Percentiles rank a stretch among this genome's conserved stretches.
phyloP scores from a whole-genome alignment of 305 asterid genomes.

The Ilex paraguariensis region DNA sequence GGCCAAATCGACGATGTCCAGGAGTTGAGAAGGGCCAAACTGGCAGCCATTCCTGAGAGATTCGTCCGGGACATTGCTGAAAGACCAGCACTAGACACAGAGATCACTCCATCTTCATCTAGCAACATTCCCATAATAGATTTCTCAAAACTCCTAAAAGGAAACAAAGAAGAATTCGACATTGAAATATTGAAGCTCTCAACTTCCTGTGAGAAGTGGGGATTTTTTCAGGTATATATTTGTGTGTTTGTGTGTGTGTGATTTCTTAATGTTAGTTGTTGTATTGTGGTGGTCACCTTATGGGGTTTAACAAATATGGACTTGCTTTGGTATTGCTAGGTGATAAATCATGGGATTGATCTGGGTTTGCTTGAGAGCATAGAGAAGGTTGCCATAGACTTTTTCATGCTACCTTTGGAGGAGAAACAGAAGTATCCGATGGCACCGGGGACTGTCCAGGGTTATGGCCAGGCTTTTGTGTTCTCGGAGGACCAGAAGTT shows the following conservation, averaged over 20 bases:
- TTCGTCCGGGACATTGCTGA: constrained; percentile 63
- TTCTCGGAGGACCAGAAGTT: constrained; percentile 91
- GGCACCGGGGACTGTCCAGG: constrained; percentile 90
- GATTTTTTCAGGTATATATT: constrained; percentile 77
- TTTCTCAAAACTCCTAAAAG: constrained; percentile 50
- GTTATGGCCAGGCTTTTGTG: constrained; percentile 93
- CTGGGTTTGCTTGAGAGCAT: constrained; percentile 50
- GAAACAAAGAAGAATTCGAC: constrained; percentile 40
- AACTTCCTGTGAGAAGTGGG: constrained; percentile 80
- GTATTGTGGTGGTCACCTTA: too few species aligned
- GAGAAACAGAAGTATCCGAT: constrained; percentile 92
- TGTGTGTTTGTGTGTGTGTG: too few species aligned
- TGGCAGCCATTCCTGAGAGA: constrained; percentile 63
- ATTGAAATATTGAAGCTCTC: constrained; percentile 52
- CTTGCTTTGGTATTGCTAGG: constrained; percentile 26
- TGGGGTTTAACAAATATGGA: too few species aligned
- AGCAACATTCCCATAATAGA: constrained; percentile 67
- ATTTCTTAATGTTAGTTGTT: too few species aligned
- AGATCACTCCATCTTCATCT: constrained; percentile 12
- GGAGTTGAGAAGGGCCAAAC: constrained; percentile 53
- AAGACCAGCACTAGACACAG: constrained; percentile 42
- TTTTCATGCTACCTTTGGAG: constrained; percentile 83
- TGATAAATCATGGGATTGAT: constrained; percentile 81
- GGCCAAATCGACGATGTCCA: constrained; percentile 95
- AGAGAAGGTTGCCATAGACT: constrained; percentile 70